phyloP scores from a whole-genome alignment of 495 filamentous ascomycete genomes.

The Podospora australis region DNA sequence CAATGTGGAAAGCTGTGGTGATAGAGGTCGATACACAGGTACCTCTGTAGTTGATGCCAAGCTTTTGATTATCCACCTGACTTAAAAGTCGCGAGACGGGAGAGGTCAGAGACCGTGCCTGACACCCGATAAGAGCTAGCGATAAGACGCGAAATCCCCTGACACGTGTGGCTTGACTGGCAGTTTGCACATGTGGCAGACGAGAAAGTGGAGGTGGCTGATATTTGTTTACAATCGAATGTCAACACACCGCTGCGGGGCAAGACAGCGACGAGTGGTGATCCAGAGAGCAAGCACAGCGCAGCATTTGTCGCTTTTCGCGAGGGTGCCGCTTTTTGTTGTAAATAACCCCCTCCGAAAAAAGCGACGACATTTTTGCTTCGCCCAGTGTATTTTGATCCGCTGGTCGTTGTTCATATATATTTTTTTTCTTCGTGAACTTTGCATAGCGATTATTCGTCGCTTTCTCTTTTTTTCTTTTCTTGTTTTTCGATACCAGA shows the following conservation, averaged over 20 bases:
- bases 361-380: not conserved
- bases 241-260: constrained; percentile 21
- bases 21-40: no score
- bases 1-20: not conserved
- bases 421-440: no score
- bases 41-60: no score
- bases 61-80: no score
- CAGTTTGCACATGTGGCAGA: no score
- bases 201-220: constrained; percentile 16
- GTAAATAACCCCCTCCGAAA: not conserved
- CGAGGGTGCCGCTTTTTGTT: constrained; percentile 3
- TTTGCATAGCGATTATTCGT: constrained; percentile 4
- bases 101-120: not conserved
- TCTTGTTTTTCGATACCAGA: not conserved
- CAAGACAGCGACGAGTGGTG: no score
- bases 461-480: not conserved
- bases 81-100: no score
- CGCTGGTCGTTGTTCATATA: not conserved
- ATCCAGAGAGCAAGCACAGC: constrained; percentile 9
- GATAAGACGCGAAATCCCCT: constrained; percentile 5
- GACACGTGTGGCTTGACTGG: no score
- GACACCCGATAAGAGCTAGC: not conserved
- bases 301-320: constrained; percentile 9
- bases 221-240: constrained; percentile 32
- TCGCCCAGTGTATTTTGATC: not conserved